These are phyloP conservation scores for Poa pratensis DNA, from an alignment of 176 grass and related monocot species.

Conservation along the genomic window DNA sequence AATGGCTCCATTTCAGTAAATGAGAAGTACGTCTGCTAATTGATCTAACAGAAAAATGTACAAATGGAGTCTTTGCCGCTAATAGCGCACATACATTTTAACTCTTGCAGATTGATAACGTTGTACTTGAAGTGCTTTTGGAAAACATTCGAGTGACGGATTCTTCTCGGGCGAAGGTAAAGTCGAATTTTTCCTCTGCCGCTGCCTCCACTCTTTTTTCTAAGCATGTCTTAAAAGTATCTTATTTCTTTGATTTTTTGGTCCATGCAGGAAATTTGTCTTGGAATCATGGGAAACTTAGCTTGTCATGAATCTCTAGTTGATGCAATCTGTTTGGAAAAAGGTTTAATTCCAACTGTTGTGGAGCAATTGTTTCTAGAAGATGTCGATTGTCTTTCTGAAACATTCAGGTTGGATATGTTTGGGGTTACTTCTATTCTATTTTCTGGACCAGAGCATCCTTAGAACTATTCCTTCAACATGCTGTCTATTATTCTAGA, in stretches of 20 bases:
- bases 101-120: constrained; percentile 74
- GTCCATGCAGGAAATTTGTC: constrained; percentile 80
- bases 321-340: constrained; percentile 59
- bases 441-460: constrained; percentile 20
- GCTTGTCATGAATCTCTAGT: constrained; percentile 78
- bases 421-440: constrained; percentile 22
- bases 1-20: constrained; percentile 9
- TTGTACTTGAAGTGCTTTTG: constrained; percentile 89
- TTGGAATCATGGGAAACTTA: constrained; percentile 95
- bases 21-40: constrained; percentile 1
- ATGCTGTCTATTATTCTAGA: constrained; percentile 3
- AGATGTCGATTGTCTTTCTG: constrained; percentile 73
- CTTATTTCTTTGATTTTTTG: constrained; percentile 39
- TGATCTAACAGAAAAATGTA: constrained; percentile 10
- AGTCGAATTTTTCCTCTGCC: constrained; percentile 9
- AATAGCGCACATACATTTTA: constrained; percentile 32
- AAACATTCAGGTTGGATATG: constrained; percentile 79
- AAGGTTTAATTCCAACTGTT: constrained; percentile 73
- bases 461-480: neutral
- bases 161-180: constrained; percentile 77
- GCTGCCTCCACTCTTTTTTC: constrained; percentile 10
- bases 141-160: constrained; percentile 64
- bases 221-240: constrained; percentile 6
- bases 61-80: constrained; percentile 34
- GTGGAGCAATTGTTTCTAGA: constrained; percentile 79